Evolutionary conservation across 768 basidiomycete species (phyloP), one percentile per base, ranked within the genome.

Genomic region (Lanmaoa pseudosensibilis): DNA sequence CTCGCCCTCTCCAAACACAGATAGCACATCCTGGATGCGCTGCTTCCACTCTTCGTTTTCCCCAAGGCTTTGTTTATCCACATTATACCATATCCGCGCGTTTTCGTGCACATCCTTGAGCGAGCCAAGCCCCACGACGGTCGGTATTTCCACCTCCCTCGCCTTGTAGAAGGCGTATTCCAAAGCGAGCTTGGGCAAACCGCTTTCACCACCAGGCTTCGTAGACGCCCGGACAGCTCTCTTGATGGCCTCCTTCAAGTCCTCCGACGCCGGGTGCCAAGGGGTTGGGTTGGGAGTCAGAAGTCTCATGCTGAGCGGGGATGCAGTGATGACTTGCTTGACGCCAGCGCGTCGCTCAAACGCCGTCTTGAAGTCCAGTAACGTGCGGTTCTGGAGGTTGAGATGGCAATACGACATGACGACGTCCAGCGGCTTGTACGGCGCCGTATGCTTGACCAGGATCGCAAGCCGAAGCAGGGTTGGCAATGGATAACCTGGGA

Each of bases 221-320:
- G 65, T 64, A 15, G 68, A 67, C 23, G 55, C 65, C 8, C 65
- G 58, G 15, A 67, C 55, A 0, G 81, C 83, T 10, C 72, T 67
- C 19, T 62, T 56, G 9, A 77, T 78, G 0, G 81, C 83, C 13
- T 72, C 69, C 27, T 66, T 75, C 39, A 91, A 56, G 13, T 65
- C 72, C 15, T 69, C 64, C 19, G 90, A 80, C 7, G 90, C 90
- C 16, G 92, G 90, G 65, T 94, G 91, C 92, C 92, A 94, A 3
- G 69, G 13, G 1, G 88, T 87, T 3, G 80, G 77, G 1, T 67
- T 68, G 10, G 76, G 71, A 0, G 84, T 83, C 34, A 95, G 78
- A 4, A 94, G 80, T 0, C 87, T 87, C 92, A 94, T 94, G 67
- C 82, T 86, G 50, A 95, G 77, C 9, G 93, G 93, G 2, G 92